Evolutionary conservation across 2,329 filamentous ascomycete genomes (phyloP), one percentile per base, ranked within the genome.

Genomic region (Fusarium illudens): DNA sequence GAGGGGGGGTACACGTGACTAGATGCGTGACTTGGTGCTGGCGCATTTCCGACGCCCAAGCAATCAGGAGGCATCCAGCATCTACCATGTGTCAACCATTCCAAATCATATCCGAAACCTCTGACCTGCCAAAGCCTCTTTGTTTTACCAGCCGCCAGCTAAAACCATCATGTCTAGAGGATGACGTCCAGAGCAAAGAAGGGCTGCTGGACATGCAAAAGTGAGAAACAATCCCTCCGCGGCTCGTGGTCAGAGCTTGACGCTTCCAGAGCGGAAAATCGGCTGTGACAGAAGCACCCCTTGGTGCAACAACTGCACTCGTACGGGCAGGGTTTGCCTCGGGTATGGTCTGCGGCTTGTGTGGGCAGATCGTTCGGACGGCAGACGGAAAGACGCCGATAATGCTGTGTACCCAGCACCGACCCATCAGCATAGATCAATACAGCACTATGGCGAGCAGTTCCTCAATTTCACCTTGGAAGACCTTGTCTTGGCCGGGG

Each of bases 401-500:
- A 22, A 48, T 27, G 17, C 13, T 7, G n/a, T 17, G 3, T 13
- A n/a, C 42, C 22, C 25, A 22, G 13, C 32, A 20, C 11, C 13
- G 27, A 11, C 42, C 25, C 17, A 17, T 19, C 22, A 33, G 11
- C 15, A 25, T n/a, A 42, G 19, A 10, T 20, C 12, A 25, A 22
- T 20, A 9, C 19, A 42, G 22, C 25, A 50, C 6, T 42, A 17
- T 8, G 37, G 36, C 12, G 5, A 19, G 7, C 25, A 62, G 7
- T 58, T 63, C 25, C 30, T 55, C 13, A 55, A 36, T 2, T 50
- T 51, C 17, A 30, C 20, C 10, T 12, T 32, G 22, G 9, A 32
- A 15, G 44, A 59, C 20, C 4, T 64, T 29, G 13, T 57, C 48
- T 46, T 56, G 20, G 46, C 62, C 6, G 52, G 30, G 33, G 13